phyloP scores from a whole-genome alignment of 371 early-diverging fungal genomes.

The Rhizopus sp. region DNA sequence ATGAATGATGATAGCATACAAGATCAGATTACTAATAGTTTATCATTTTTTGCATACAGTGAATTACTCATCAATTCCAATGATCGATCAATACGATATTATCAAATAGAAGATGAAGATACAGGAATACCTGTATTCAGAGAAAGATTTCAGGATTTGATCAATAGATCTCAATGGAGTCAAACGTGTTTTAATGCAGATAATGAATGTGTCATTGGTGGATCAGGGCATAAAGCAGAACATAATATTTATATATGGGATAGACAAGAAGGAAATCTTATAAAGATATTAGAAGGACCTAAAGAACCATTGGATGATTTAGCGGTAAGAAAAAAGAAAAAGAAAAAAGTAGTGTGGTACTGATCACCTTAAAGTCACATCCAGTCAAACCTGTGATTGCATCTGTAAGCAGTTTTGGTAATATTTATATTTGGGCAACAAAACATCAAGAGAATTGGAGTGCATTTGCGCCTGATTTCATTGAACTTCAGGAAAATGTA shows the following conservation, averaged over 20 bases:
- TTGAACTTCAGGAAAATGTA: slow-evolving; percentile 87
- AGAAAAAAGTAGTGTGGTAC: neutral
- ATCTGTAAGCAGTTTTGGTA: slow-evolving; percentile 81
- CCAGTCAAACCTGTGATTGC: slow-evolving; percentile 84
- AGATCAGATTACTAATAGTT: neutral
- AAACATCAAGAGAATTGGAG: slow-evolving; percentile 87
- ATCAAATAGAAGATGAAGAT: slow-evolving; percentile 47
- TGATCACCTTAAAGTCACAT: slow-evolving; percentile 67
- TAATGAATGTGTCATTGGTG: slow-evolving; percentile 86
- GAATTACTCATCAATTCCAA: slow-evolving; percentile 73
- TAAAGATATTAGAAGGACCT: slow-evolving; percentile 91
- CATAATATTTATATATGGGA: slow-evolving; percentile 96
- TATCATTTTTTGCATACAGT: slow-evolving; percentile 30
- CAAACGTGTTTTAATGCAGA: slow-evolving; percentile 81
- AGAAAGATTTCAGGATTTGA: slow-evolving; percentile 85
- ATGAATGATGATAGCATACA: neutral
- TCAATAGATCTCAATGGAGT: slow-evolving; percentile 87
- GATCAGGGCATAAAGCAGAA: slow-evolving; percentile 77
- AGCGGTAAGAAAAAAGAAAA: slow-evolving; percentile 50
- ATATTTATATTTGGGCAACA: slow-evolving; percentile 87
- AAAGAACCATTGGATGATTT: slow-evolving; percentile 85
- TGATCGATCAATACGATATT: slow-evolving; percentile 75
- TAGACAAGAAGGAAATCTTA: slow-evolving; percentile 73
- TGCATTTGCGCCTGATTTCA: slow-evolving; percentile 91
- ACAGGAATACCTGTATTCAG: slow-evolving; percentile 51